Base-by-base conservation (phyloP, 169 alveolate genomes). In the Eimeria necatrix region DNA sequence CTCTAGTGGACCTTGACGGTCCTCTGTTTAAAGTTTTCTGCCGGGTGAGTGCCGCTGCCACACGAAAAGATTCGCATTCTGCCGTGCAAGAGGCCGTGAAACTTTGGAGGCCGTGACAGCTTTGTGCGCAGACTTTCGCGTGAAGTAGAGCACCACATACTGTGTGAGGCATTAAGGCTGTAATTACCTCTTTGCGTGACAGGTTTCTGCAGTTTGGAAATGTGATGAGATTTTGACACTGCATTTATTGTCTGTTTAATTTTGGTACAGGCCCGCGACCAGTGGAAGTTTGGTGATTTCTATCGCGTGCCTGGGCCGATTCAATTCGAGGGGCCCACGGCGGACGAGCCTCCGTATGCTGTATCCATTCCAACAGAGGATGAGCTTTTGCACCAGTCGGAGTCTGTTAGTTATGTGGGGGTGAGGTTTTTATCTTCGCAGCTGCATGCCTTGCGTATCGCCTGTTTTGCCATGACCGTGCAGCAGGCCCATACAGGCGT, bases 271-370 rank as follows among this genome's bases (percentile, higher is more conserved):
- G 99, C 98, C 22, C 98, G 99, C 80, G 99, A 97, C 0, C 94
- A 96, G 73, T 99, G 99, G 99, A 98, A 98, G 59, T 96, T 95
- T 56, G 97, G 97, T 56, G 99, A 98, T 94, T 96, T 97, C 93
- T 99, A 98, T 96, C 95, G 99, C 18, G 98, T 99, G 41, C 99
- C 99, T 53, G 99, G 99, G 5, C 99, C 99, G 4, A 98, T 99
- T 83, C 99, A 99, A 96, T 98, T 99, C 68, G 96, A 74, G 49
- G 94, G 95, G 24, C 84, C 85, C 4, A 78, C 87, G 0, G 95
- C 95, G 16, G 94, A 86, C 76, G 91, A 60, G 74, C 93, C 94
- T 4, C 64, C 78, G 46, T 85, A 70, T 71, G 90, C 94, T 46
- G 93, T 84, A 48, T 56, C 85, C 49, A 71, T 76, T 41, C 96